Evolutionary conservation across 1,284 basidiomycete genomes (phyloP).

Genomic region (Ceratobasidium sp.): DNA sequence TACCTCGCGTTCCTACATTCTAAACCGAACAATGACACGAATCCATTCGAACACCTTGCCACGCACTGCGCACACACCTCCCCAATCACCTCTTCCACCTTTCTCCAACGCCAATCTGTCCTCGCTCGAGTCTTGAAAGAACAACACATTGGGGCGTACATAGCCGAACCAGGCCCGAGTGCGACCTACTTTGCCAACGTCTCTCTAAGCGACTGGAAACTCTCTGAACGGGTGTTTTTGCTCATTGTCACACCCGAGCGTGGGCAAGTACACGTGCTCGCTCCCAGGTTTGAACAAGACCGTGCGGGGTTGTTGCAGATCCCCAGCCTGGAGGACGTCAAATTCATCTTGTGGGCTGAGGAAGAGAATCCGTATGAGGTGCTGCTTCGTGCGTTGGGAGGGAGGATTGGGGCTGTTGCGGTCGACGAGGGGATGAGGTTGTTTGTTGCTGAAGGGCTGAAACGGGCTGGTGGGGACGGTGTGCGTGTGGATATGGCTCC

Average conservation of each 20-base stretch:
- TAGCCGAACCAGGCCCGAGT: slow-evolving; percentile 76
- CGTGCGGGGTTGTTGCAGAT: slow-evolving; percentile 64
- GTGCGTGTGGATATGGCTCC: slow-evolving; percentile 58
- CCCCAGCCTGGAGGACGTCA: slow-evolving; percentile 55
- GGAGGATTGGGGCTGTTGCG: slow-evolving; percentile 55
- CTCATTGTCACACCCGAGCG: slow-evolving; percentile 65
- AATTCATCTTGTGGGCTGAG: slow-evolving; percentile 75
- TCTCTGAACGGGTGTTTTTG: slow-evolving; percentile 79
- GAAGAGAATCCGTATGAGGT: slow-evolving; percentile 69
- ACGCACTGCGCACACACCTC: slow-evolving; percentile 59
- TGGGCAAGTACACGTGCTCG: slow-evolving; percentile 67
- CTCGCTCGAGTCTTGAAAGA: slow-evolving; percentile 60
- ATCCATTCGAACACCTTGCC: slow-evolving; percentile 49
- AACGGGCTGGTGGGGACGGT: slow-evolving; percentile 49
- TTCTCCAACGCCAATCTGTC: slow-evolving; percentile 58
- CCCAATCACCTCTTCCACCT: slow-evolving; percentile 60
- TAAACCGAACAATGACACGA: neutral
- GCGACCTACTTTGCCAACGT: slow-evolving; percentile 74
- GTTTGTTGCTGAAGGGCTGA: slow-evolving; percentile 58
- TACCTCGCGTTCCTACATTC: neutral
- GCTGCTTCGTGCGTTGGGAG: slow-evolving; percentile 57
- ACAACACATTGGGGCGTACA: slow-evolving; percentile 65
- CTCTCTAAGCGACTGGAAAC: slow-evolving; percentile 64
- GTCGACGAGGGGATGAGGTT: slow-evolving; percentile 65
- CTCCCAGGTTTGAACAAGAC: slow-evolving; percentile 76